phyloP scores from a whole-genome alignment of 768 basidiomycete species.

The Exsudoporus frostii region DNA sequence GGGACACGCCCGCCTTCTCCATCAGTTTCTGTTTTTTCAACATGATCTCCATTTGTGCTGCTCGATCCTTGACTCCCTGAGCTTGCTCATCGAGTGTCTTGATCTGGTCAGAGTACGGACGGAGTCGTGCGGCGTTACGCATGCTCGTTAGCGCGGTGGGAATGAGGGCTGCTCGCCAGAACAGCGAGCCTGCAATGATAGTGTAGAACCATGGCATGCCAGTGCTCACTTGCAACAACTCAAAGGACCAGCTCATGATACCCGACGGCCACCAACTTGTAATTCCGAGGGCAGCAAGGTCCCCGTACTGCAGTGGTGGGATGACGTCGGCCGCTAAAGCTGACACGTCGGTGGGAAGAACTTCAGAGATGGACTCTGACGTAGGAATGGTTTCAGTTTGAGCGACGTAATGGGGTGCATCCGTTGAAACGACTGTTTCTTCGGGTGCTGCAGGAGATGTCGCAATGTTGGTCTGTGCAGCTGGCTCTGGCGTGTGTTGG shows the following conservation, averaged over 20 bases:
- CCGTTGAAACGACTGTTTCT: neutral
- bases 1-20: constrained; percentile 61
- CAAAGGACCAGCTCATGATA: constrained; percentile 57
- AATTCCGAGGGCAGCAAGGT: constrained; percentile 67
- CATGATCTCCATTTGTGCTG: constrained; percentile 41
- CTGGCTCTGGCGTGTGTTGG: constrained; percentile 7
- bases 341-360: constrained; percentile 7
- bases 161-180: constrained; percentile 59
- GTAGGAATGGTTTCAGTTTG: neutral
- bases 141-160: constrained; percentile 58
- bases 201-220: constrained; percentile 85
- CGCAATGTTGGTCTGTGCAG: neutral
- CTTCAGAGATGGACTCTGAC: constrained; percentile 4
- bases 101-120: constrained; percentile 43
- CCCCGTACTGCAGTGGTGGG: constrained; percentile 64
- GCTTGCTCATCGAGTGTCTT: constrained; percentile 48
- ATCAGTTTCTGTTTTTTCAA: constrained; percentile 53
- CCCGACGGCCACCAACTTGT: constrained; percentile 67
- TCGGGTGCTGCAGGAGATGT: neutral
- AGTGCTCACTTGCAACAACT: constrained; percentile 63
- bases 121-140: constrained; percentile 49
- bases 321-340: constrained; percentile 20
- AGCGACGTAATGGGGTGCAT: neutral
- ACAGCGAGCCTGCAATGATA: constrained; percentile 60
- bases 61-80: constrained; percentile 33